Conservation (phyloP, 2,329 filamentous ascomycete species). For the Malbranchea zuffiana region DNA sequence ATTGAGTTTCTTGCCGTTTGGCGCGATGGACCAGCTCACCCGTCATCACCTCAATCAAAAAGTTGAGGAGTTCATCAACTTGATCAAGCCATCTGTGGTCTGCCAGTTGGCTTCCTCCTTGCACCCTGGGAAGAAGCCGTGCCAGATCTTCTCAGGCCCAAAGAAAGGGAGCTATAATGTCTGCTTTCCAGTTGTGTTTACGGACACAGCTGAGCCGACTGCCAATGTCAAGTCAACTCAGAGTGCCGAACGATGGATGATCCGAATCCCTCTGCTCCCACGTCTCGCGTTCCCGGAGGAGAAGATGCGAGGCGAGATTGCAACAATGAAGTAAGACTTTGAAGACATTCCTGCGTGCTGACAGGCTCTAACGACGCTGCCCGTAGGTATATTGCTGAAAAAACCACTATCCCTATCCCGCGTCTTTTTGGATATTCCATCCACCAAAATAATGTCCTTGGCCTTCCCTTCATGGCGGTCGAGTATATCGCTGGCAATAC, state of each 20-base stretch:
- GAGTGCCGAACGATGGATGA: conserved; percentile 11
- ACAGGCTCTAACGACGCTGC: conserved; percentile 4
- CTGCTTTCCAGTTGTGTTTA: conserved; percentile 11
- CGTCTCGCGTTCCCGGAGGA: conserved; percentile 7
- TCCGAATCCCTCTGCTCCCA: conserved; percentile 10
- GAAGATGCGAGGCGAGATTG: conserved; percentile 8
- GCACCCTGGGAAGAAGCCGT: conserved; percentile 10
- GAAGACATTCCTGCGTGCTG: neutral
- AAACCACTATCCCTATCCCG: conserved; percentile 17
- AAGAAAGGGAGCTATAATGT: conserved; percentile 13
- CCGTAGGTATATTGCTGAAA: conserved; percentile 14
- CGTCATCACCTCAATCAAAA: conserved; percentile 2
- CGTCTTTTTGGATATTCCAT: conserved; percentile 9
- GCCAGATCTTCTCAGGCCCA: conserved; percentile 7
- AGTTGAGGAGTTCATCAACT: conserved; percentile 9
- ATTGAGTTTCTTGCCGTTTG: conserved; percentile 1
- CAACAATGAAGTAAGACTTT: conserved; percentile 9
- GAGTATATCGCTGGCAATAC: conserved; percentile 10
- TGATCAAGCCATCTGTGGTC: conserved; percentile 6
- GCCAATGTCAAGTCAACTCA: neutral
- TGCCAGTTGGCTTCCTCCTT: conserved; percentile 9
- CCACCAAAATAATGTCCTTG: conserved; percentile 9
- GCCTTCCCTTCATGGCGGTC: conserved; percentile 8
- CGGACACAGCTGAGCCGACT: neutral
- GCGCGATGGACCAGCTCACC: conserved; percentile 9